Evolutionary conservation across 1,284 basidiomycete genomes (phyloP), one percentile per base, ranked within the genome.

Genomic region (Leccinum solheimii): DNA sequence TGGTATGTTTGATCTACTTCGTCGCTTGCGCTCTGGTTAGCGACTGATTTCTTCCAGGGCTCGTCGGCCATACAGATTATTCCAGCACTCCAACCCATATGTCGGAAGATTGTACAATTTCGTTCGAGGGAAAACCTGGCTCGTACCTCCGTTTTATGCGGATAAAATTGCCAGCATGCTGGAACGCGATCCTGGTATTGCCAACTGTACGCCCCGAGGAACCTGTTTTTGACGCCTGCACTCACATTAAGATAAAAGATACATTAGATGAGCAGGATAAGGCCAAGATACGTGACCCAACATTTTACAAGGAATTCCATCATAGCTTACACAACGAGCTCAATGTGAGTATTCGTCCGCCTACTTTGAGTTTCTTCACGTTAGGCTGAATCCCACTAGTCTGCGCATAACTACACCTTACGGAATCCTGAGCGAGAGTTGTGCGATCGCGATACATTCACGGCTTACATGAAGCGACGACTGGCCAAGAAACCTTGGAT

Each of bases 41-140:
- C 11, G 19, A 10, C 11, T 9, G 48, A 1, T n/a, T 40, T 26
- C 19, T 9, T 59, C 11, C 58, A 86, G 85, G 86, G 87, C 1
- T 86, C 86, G 1, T 85, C 84, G n/a, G 85, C 83, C 3, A 79
- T 88, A 32, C 87, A 89, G 66, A 81, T 87, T 14, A 83, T 88
- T 0, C 79, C 86, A 0, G 79, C 84, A 1, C 72, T 88, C 11
- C 85, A 86, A 64, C 23, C 23, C 82, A 1, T 78, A 77, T 60
- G 85, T 86, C 5, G 71, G 75, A 56, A 77, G 79, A 60, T 62
- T 89, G 30, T 74, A 76, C 45, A 86, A 87, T 70, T 88, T 82
- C 65, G 86, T 85, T 36, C 80, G 85, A 16, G 83, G 86, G 1
- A 81, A 82, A 68, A 85, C 86, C 1, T 88, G 85, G 87, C 77